Conservation (phyloP, 1,284 basidiomycete species). For the Ganoderma resinaceum region DNA sequence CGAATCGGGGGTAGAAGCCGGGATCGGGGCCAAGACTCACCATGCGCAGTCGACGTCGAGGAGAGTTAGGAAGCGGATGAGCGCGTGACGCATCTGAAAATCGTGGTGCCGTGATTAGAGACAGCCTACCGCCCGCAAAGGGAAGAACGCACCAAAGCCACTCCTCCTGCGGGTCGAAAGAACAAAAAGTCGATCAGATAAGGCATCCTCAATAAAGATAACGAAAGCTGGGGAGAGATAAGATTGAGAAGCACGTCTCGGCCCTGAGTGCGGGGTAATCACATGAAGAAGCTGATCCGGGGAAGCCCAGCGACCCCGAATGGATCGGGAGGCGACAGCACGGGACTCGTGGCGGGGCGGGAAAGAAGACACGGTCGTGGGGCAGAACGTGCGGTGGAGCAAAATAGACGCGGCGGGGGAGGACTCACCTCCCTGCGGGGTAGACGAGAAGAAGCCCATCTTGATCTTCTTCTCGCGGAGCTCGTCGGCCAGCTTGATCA, state of each 20-base stretch:
- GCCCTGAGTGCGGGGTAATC: slow-evolving; percentile 28
- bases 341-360: neutral
- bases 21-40: slow-evolving; percentile 48
- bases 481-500: slow-evolving; percentile 81
- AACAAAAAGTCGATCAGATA: slow-evolving; percentile 36
- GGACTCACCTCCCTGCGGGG: slow-evolving; percentile 81
- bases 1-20: slow-evolving; percentile 11
- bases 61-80: slow-evolving; percentile 81
- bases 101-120: slow-evolving; percentile 24
- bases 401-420: slow-evolving; percentile 2
- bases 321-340: neutral
- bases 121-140: slow-evolving; percentile 6
- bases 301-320: slow-evolving; percentile 3
- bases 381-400: neutral
- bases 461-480: slow-evolving; percentile 83
- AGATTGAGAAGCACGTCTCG: slow-evolving; percentile 23
- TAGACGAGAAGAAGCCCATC: slow-evolving; percentile 90
- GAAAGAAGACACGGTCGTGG: neutral
- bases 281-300: slow-evolving; percentile 5
- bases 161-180: slow-evolving; percentile 64
- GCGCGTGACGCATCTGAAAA: slow-evolving; percentile 84
- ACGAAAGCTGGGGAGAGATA: slow-evolving; percentile 13
- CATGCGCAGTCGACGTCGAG: slow-evolving; percentile 84
- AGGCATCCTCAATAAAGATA: slow-evolving; percentile 20
- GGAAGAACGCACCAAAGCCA: slow-evolving; percentile 72